Percentiles rank a stretch among this genome's conserved stretches.
These are phyloP conservation scores for Leishmania braziliensis DNA, from an alignment of 208 protist species.

Conservation along the genomic window DNA sequence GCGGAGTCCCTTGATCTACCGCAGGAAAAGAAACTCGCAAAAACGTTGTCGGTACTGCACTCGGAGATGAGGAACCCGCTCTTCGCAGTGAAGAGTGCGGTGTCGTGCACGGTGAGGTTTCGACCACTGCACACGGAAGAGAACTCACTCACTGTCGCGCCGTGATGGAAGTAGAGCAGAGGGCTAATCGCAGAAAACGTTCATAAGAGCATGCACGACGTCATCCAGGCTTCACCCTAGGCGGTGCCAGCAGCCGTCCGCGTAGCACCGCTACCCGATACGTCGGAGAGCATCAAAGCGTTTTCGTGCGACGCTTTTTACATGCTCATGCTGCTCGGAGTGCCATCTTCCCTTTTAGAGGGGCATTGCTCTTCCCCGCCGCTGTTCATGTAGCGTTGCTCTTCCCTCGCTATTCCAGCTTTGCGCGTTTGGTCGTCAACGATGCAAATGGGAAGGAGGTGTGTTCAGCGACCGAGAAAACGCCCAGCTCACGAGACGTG, in stretches of 20 bases:
- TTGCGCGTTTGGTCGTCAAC: not conserved
- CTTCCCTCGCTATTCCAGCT: not conserved
- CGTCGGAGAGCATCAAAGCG: not conserved
- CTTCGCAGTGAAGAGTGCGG: constrained; percentile 46
- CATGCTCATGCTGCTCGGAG: not conserved
- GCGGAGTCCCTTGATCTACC: constrained; percentile 35
- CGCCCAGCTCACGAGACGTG: not conserved
- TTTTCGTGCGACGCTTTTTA: not conserved
- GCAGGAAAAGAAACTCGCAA: constrained; percentile 49
- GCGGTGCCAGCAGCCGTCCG: not conserved
- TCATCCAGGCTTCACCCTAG: not conserved
- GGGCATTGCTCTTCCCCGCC: no score
- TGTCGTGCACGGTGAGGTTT: constrained; percentile 14
- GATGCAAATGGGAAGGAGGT: not conserved
- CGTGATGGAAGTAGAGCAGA: constrained; percentile 85
- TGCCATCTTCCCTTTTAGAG: not conserved
- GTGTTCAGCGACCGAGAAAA: not conserved
- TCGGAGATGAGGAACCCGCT: constrained; percentile 65
- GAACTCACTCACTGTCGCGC: constrained; percentile 56
- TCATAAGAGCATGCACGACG: constrained; percentile 35
- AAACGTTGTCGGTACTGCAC: constrained; percentile 87
- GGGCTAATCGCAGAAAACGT: constrained; percentile 78
- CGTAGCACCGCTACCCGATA: not conserved
- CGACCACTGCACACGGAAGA: constrained; percentile 44
- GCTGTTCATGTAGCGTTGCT: not conserved